Evolutionary conservation across 169 alveolate species (phyloP).

Genomic region (Eimeria acervulina): DNA sequence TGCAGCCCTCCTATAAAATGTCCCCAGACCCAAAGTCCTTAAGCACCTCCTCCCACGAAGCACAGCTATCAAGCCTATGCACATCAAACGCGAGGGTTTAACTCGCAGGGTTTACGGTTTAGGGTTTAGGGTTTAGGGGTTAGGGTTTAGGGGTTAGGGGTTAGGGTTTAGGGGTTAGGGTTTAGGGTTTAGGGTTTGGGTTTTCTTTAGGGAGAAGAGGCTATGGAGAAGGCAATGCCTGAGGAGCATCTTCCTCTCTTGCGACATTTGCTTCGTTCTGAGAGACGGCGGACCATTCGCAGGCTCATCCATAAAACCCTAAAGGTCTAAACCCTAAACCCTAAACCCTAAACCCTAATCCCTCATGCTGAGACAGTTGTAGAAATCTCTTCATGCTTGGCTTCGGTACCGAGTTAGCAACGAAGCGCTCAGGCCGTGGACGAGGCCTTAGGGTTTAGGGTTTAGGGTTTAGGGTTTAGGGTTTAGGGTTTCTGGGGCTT

Average conservation of each 20-base stretch:
- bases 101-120: not conserved
- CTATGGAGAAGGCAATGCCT: slow-evolving; percentile 22
- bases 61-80: not conserved
- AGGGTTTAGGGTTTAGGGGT: not conserved
- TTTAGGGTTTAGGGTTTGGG: not conserved
- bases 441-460: slow-evolving; percentile 6
- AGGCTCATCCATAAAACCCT: slow-evolving; percentile 29
- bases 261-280: slow-evolving; percentile 24
- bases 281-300: slow-evolving; percentile 28
- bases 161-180: slow-evolving; percentile 8
- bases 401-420: not conserved
- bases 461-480: slow-evolving; percentile 31
- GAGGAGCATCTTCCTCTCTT: slow-evolving; percentile 56
- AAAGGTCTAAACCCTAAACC: slow-evolving; percentile 36
- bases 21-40: not conserved
- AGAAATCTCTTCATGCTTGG: not conserved
- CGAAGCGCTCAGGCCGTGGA: not conserved
- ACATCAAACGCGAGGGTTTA: not conserved
- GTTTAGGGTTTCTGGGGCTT: slow-evolving; percentile 19
- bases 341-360: slow-evolving; percentile 8
- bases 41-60: not conserved
- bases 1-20: not conserved
- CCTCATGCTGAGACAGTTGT: not conserved
- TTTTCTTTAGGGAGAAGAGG: slow-evolving; percentile 40
- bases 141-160: not conserved